These are phyloP conservation scores for Periconia digitata DNA, from an alignment of 2,329 filamentous ascomycete genomes.

Conservation along the genomic window DNA sequence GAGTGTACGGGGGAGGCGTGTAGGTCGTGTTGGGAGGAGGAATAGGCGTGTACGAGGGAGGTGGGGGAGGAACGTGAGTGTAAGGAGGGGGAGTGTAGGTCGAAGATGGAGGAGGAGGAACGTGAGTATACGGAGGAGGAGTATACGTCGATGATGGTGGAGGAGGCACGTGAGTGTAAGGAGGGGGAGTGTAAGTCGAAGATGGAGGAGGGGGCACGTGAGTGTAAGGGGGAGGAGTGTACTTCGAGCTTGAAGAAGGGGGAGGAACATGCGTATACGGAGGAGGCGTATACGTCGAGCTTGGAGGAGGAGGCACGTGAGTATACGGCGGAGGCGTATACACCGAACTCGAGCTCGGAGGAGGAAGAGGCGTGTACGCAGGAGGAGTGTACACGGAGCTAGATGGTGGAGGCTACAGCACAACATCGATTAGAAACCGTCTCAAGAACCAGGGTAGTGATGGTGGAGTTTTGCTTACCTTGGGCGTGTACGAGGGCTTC, in stretches of 20 bases:
- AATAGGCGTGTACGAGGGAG: neutral
- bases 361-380: conserved; percentile 1
- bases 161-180: neutral
- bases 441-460: neutral
- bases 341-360: too few species aligned
- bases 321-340: neutral
- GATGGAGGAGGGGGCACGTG: neutral
- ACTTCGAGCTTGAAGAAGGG: neutral
- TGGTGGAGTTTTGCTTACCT: neutral
- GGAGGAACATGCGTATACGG: neutral
- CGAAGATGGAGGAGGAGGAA: neutral
- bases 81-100: conserved; percentile 1
- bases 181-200: neutral
- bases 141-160: neutral
- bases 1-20: conserved; percentile 2
- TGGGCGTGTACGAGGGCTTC: too few species aligned
- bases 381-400: conserved; percentile 9
- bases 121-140: neutral
- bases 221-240: neutral
- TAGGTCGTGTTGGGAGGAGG: neutral
- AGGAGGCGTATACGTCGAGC: conserved; percentile 1
- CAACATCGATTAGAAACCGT: too few species aligned
- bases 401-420: too few species aligned
- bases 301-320: neutral
- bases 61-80: neutral